Percentiles rank a stretch among this genome's conserved stretches.
These are phyloP conservation scores for Trichosporon coremiiforme DNA, from an alignment of 1,284 basidiomycete species.

Conservation along the genomic window DNA sequence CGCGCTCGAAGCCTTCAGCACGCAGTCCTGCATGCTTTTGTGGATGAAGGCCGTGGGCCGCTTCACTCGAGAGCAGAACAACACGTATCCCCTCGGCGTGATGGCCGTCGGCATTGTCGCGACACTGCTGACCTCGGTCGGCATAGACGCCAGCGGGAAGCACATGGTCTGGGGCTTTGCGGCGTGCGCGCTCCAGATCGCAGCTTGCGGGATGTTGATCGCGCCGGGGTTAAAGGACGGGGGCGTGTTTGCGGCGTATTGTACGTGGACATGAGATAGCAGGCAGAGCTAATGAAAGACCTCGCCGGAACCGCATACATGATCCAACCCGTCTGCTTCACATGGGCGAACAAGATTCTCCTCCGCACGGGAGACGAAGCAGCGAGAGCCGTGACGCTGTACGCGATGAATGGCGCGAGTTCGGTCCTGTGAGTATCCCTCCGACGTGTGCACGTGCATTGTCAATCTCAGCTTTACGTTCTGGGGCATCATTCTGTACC, in stretches of 20 bases:
- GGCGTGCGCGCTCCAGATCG: conserved; percentile 18
- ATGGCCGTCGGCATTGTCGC: conserved; percentile 21
- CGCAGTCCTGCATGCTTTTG: conserved; percentile 23
- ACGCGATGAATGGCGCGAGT: conserved; percentile 28
- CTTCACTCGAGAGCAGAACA: conserved; percentile 19
- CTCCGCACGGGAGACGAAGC: conserved; percentile 26
- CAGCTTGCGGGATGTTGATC: conserved; percentile 19
- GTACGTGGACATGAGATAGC: neutral
- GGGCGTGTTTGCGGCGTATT: conserved; percentile 16
- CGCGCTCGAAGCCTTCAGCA: conserved; percentile 26
- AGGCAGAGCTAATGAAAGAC: neutral
- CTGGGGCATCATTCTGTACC: conserved; percentile 29
- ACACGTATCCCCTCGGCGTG: conserved; percentile 25
- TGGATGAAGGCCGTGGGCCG: conserved; percentile 24
- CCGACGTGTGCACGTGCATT: too few relatives aligned
- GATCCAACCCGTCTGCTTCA: conserved; percentile 29
- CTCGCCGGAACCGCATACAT: conserved; percentile 28
- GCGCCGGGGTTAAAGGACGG: neutral
- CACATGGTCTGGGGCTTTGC: conserved; percentile 20
- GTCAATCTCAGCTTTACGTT: conserved; percentile 4
- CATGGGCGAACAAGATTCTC: conserved; percentile 30
- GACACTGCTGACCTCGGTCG: conserved; percentile 17
- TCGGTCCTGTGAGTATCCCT: conserved; percentile 15
- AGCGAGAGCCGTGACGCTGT: conserved; percentile 28
- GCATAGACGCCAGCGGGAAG: conserved; percentile 14